These are phyloP conservation scores for Fusarium papillatum DNA, from an alignment of 2,329 filamentous ascomycete species.

Conservation along the genomic window DNA sequence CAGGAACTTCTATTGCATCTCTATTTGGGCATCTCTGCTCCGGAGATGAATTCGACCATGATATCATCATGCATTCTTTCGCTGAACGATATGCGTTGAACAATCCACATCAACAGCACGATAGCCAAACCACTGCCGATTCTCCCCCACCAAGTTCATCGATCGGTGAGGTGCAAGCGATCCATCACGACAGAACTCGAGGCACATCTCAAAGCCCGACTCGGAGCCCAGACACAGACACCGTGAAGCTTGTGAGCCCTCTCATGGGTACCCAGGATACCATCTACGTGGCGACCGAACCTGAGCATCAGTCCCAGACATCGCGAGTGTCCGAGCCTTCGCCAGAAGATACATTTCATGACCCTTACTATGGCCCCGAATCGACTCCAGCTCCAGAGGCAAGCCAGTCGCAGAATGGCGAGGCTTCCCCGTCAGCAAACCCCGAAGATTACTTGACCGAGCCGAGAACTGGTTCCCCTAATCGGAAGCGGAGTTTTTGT, in stretches of 20 bases:
- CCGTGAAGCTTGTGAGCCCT: background rate
- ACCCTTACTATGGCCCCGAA: background rate
- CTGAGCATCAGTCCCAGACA: background rate
- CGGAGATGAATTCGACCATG: constrained; percentile 72
- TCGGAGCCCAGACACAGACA: background rate
- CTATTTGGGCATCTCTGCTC: constrained; percentile 82
- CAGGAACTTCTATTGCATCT: constrained; percentile 70
- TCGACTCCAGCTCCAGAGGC: background rate
- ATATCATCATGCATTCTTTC: constrained; percentile 66
- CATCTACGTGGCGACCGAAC: background rate
- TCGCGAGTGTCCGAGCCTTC: background rate
- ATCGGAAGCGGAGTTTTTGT: constrained; percentile 38
- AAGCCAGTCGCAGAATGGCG: background rate
- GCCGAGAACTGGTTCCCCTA: background rate
- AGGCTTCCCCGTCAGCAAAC: background rate
- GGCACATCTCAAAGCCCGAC: background rate
- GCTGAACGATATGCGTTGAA: background rate
- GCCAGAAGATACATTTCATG: background rate
- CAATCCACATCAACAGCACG: background rate
- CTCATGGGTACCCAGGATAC: constrained; percentile 21
- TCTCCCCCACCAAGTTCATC: constrained; percentile 21
- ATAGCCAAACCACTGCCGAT: constrained; percentile 33
- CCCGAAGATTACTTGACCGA: background rate
- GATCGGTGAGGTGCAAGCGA: background rate
- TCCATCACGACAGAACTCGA: background rate